phyloP scores from a whole-genome alignment of 1,284 basidiomycete species.

The Inonotus hispidus region DNA sequence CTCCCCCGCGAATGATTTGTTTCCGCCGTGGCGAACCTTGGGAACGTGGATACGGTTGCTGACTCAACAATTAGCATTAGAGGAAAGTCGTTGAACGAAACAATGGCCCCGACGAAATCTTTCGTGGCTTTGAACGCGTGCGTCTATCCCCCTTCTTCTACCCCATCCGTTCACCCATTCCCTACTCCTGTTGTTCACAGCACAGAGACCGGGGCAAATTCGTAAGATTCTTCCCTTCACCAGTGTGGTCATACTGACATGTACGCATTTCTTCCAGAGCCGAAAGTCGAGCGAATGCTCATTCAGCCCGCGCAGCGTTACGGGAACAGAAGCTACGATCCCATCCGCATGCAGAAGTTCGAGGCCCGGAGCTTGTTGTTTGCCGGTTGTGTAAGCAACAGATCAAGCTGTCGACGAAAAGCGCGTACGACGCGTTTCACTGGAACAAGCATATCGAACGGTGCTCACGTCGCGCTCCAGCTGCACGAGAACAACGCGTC shows the following conservation, averaged over 20 bases:
- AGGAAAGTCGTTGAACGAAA: neutral
- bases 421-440: conserved; percentile 58
- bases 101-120: neutral
- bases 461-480: conserved; percentile 30
- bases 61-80: neutral
- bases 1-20: neutral
- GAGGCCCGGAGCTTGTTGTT: conserved; percentile 45
- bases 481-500: conserved; percentile 8
- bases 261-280: neutral
- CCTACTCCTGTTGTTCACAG: neutral
- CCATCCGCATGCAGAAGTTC: conserved; percentile 47
- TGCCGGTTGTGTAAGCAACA: conserved; percentile 49
- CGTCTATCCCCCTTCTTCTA: neutral
- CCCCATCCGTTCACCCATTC: neutral
- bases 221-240: neutral
- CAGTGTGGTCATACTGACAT: neutral
- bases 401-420: conserved; percentile 66
- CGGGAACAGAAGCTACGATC: conserved; percentile 45
- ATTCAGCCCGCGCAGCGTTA: conserved; percentile 12
- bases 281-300: conserved; percentile 1
- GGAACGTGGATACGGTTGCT: neutral
- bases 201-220: neutral
- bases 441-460: conserved; percentile 59
- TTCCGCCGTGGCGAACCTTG: neutral
- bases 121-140: neutral